A percentile compares a stretch with the other conserved stretches of the same genome.
phyloP scores from a whole-genome alignment of 306 rosid genomes.

The Gastrolobium bilobum region DNA sequence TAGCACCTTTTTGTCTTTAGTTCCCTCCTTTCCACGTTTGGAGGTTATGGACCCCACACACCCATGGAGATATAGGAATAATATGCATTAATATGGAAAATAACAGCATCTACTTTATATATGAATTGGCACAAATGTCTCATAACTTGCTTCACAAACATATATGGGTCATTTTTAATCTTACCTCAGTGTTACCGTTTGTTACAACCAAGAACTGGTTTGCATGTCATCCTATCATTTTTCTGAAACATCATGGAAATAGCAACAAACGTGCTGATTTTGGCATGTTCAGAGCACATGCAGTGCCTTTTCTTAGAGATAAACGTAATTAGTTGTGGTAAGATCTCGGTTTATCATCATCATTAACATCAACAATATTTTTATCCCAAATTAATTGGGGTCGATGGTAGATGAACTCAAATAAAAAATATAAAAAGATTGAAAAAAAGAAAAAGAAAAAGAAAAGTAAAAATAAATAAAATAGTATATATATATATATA shows the following conservation, averaged over 20 bases:
- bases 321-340: neutral
- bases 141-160: constrained; percentile 31
- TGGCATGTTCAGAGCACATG: constrained; percentile 11
- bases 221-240: neutral
- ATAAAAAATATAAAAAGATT: too few relatives aligned
- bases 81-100: constrained; percentile 34
- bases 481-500: too few relatives aligned
- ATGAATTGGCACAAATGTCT: constrained; percentile 23
- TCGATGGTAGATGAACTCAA: too few relatives aligned
- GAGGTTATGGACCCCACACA: constrained; percentile 35
- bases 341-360: neutral
- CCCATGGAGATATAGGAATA: constrained; percentile 35
- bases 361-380: too few relatives aligned
- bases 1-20: constrained; percentile 41
- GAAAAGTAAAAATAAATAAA: too few relatives aligned
- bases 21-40: constrained; percentile 17
- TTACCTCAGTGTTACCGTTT: constrained; percentile 30
- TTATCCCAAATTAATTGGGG: too few relatives aligned
- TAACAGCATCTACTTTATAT: constrained; percentile 28
- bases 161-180: constrained; percentile 23
- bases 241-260: constrained; percentile 21
- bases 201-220: neutral
- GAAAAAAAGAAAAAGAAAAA: too few relatives aligned
- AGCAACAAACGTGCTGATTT: constrained; percentile 25
- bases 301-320: neutral